These are phyloP conservation scores for Sclerotinia trifoliorum DNA, from an alignment of 2,329 filamentous ascomycete species.

Conservation along the genomic window DNA sequence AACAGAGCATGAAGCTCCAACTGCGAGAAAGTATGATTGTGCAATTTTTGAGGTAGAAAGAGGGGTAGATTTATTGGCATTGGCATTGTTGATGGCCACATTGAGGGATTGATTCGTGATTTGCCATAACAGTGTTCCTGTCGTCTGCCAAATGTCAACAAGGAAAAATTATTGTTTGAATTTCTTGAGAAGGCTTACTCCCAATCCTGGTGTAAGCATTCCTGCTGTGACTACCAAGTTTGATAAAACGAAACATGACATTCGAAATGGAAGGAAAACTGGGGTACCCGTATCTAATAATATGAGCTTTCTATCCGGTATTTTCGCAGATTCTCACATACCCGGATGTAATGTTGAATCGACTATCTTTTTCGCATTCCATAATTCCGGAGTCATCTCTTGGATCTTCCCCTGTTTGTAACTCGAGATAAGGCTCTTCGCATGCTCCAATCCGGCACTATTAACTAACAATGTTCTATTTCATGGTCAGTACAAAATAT, in stretches of 20 bases:
- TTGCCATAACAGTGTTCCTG: constrained; percentile 90
- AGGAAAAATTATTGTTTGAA: constrained; percentile 9
- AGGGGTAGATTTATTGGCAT: constrained; percentile 95
- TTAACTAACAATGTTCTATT: constrained; percentile 82
- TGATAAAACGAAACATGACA: constrained; percentile 92
- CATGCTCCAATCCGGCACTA: constrained; percentile 73
- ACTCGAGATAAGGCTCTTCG: constrained; percentile 74
- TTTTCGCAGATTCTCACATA: constrained; percentile 45
- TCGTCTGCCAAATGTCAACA: constrained; percentile 52
- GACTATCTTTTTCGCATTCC: constrained; percentile 94
- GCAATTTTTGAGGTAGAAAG: constrained; percentile 76
- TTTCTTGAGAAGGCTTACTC: constrained; percentile 48
- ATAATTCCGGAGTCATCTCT: constrained; percentile 85
- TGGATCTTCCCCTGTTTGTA: constrained; percentile 83
- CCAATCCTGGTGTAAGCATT: constrained; percentile 89
- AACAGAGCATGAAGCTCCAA: constrained; percentile 89
- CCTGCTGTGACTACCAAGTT: constrained; percentile 94
- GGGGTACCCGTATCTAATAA: constrained; percentile 80
- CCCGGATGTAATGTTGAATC: constrained; percentile 95
- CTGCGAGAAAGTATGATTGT: constrained; percentile 88
- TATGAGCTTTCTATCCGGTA: constrained; percentile 16
- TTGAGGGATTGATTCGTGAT: constrained; percentile 96
- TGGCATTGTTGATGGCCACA: constrained; percentile 95
- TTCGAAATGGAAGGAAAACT: constrained; percentile 92
- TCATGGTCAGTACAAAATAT: constrained; percentile 28